Conservation (phyloP, 1,284 basidiomycete species). For the Rhodotorula sp. region DNA sequence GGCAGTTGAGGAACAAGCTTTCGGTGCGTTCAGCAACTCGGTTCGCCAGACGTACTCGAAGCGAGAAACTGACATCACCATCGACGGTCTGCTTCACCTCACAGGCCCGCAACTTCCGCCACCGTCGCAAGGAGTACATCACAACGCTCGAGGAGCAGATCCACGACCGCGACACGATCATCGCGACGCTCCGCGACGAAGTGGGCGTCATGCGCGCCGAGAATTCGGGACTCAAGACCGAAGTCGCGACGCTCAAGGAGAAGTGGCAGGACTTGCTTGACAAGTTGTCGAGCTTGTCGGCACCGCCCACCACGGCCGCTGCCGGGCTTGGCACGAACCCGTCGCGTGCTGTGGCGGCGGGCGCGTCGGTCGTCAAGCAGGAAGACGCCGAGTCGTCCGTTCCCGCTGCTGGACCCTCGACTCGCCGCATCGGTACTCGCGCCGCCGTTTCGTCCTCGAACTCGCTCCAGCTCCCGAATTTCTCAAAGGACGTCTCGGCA, state of each 20-base stretch:
- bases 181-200: constrained; percentile 82
- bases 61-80: neutral
- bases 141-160: constrained; percentile 72
- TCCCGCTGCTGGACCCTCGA: neutral
- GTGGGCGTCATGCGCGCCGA: constrained; percentile 53
- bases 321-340: constrained; percentile 38
- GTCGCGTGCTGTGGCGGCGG: constrained; percentile 21
- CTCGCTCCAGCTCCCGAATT: constrained; percentile 61
- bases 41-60: too few species aligned
- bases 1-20: constrained; percentile 95
- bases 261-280: constrained; percentile 48
- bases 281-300: constrained; percentile 49
- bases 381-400: constrained; percentile 19
- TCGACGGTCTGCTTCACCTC: constrained; percentile 57
- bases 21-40: too few species aligned
- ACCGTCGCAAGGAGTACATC: constrained; percentile 76
- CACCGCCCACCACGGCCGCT: constrained; percentile 33
- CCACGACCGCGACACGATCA: constrained; percentile 83
- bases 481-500: constrained; percentile 72
- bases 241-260: constrained; percentile 79
- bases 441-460: constrained; percentile 41
- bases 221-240: constrained; percentile 78
- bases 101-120: constrained; percentile 74
- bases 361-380: constrained; percentile 14
- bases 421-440: constrained; percentile 28